Evolutionary conservation across 441 rosid genomes (phyloP).

Genomic region (Gossypium trilobum): DNA sequence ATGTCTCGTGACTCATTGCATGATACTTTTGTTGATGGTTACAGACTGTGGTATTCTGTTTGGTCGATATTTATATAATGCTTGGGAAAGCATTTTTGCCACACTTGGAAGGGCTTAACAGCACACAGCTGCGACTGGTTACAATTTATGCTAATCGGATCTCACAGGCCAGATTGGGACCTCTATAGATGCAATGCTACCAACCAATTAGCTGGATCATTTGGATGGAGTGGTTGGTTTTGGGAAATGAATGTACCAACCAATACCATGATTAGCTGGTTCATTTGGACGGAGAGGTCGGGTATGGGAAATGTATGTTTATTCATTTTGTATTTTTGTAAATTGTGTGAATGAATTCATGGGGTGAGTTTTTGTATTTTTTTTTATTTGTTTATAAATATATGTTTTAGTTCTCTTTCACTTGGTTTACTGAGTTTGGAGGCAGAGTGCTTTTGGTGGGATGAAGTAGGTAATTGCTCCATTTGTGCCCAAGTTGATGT

Average conservation of each 20-base stretch:
- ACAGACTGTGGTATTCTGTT: constrained; percentile 95
- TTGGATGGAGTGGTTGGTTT: constrained; percentile 7
- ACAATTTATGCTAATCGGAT: constrained; percentile 94
- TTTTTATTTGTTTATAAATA: background rate
- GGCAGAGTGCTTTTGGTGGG: constrained; percentile 22
- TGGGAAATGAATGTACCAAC: constrained; percentile 24
- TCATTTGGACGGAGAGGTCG: background rate
- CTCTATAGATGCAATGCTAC: constrained; percentile 37
- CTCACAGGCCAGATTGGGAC: constrained; percentile 82
- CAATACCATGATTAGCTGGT: constrained; percentile 20
- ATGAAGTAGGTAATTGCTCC: constrained; percentile 18
- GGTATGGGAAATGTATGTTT: constrained; percentile 19
- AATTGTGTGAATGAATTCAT: constrained; percentile 40
- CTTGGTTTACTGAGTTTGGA: constrained; percentile 23
- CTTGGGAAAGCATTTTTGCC: constrained; percentile 95
- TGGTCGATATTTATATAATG: constrained; percentile 96
- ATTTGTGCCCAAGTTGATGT: constrained; percentile 25
- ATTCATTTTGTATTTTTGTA: constrained; percentile 37
- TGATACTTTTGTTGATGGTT: constrained; percentile 11
- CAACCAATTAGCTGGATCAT: constrained; percentile 24
- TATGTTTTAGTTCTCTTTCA: background rate
- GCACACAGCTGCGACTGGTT: constrained; percentile 82
- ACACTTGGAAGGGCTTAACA: constrained; percentile 81
- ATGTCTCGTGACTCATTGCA: background rate
- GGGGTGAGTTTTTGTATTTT: constrained; percentile 3